A percentile compares a stretch with the other conserved stretches of the same genome.
Conservation (phyloP, 164 flowering plant genomes). For the Vitis cinerea region DNA sequence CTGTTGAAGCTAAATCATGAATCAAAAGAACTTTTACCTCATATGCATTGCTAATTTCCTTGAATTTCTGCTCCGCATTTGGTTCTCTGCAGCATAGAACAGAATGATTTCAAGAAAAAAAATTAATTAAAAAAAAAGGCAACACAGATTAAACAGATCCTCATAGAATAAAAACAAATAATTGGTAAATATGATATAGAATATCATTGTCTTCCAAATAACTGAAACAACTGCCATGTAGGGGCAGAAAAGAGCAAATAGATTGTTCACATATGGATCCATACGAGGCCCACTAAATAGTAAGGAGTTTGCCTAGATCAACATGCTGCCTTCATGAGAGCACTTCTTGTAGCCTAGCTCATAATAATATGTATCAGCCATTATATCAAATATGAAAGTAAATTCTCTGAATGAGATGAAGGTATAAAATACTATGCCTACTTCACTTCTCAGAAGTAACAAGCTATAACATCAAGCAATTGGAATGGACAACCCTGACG, state of each 20-base stretch:
- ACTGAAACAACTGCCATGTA: no score
- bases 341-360: neutral
- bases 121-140: neutral
- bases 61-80: constrained; percentile 85
- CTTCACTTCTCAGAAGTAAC: neutral
- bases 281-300: neutral
- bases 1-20: neutral
- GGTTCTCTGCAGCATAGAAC: constrained; percentile 62
- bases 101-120: constrained; percentile 4
- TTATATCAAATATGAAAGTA: no score
- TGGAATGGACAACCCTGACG: neutral
- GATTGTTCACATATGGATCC: neutral
- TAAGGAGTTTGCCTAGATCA: neutral
- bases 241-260: no score
- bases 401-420: no score
- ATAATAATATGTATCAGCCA: neutral
- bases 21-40: constrained; percentile 50
- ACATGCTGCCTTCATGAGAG: neutral
- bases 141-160: neutral
- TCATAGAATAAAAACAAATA: neutral
- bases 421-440: no score
- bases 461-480: neutral
- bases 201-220: neutral
- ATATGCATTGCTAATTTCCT: constrained; percentile 94
- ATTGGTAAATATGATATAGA: neutral